Conservation (phyloP, 2,329 filamentous ascomycete genomes). For the Venturia carpophila region DNA sequence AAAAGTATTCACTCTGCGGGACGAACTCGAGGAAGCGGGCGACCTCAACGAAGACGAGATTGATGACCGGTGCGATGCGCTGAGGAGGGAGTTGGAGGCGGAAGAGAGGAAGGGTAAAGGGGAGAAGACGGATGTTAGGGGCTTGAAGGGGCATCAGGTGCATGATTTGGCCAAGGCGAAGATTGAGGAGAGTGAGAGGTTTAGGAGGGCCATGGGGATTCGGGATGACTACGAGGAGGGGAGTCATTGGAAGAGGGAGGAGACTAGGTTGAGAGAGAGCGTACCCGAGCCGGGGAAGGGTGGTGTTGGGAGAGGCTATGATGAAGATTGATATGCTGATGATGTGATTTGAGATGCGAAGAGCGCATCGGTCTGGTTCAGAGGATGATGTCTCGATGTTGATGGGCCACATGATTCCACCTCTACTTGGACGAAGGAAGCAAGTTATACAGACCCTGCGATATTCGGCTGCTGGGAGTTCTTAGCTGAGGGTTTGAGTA, state of each 20-base stretch:
- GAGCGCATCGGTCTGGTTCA: background rate
- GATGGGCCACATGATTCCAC: background rate
- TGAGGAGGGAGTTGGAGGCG: constrained; percentile 57
- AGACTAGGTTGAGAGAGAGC: constrained; percentile 53
- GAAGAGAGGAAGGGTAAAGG: constrained; percentile 36
- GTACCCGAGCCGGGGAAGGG: constrained; percentile 30
- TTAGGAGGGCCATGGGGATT: constrained; percentile 81
- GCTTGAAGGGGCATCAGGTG: constrained; percentile 85
- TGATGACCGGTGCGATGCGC: constrained; percentile 61
- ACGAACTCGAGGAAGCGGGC: constrained; percentile 81
- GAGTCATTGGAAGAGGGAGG: constrained; percentile 75
- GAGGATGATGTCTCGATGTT: background rate
- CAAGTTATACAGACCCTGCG: too few relatives aligned
- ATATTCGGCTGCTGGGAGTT: too few relatives aligned
- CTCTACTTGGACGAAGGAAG: too few relatives aligned
- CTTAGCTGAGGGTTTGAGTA: too few relatives aligned
- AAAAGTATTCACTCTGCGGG: constrained; percentile 82
- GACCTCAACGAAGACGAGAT: constrained; percentile 86
- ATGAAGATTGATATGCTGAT: background rate
- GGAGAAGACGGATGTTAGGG: constrained; percentile 37
- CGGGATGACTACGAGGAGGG: constrained; percentile 79
- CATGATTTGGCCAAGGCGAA: constrained; percentile 95
- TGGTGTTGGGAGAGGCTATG: constrained; percentile 1
- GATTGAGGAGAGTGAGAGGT: constrained; percentile 85
- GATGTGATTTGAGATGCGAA: background rate